phyloP scores from a whole-genome alignment of 2,329 filamentous ascomycete species.

The Penicillium thymicola region DNA sequence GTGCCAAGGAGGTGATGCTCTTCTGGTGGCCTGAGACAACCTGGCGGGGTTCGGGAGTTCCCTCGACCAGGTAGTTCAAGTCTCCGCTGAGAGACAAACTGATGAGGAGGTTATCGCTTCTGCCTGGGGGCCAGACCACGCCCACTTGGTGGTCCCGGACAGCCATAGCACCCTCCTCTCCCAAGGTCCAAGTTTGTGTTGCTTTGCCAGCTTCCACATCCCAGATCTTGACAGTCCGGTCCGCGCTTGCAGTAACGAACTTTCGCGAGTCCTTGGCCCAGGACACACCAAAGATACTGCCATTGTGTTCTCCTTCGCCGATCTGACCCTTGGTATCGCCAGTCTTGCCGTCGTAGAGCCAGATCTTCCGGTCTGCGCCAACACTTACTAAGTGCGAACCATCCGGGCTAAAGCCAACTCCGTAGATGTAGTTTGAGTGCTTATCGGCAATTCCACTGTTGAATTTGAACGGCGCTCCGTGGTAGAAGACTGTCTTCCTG shows the following conservation, averaged over 20 bases:
- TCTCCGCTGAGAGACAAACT: conserved; percentile 85
- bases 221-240: conserved; percentile 94
- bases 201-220: conserved; percentile 76
- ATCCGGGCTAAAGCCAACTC: conserved; percentile 84
- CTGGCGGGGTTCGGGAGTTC: conserved; percentile 64
- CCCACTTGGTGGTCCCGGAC: conserved; percentile 88
- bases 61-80: conserved; percentile 80
- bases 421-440: conserved; percentile 87
- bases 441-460: conserved; percentile 73
- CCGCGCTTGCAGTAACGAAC: conserved; percentile 87
- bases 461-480: conserved; percentile 95
- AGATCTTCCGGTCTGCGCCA: conserved; percentile 87
- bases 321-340: conserved; percentile 77
- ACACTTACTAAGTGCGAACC: conserved; percentile 79
- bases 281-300: conserved; percentile 86
- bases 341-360: conserved; percentile 94
- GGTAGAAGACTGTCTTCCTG: conserved; percentile 83
- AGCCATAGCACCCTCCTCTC: conserved; percentile 67
- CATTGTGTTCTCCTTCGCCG: conserved; percentile 71
- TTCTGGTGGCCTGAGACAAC: conserved; percentile 87
- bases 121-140: conserved; percentile 80
- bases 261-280: conserved; percentile 85
- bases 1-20: conserved; percentile 74
- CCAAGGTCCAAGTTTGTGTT: conserved; percentile 80
- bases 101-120: conserved; percentile 83